Evolutionary conservation across 1,284 basidiomycete genomes (phyloP).

Genomic region (Naganishia sp.): DNA sequence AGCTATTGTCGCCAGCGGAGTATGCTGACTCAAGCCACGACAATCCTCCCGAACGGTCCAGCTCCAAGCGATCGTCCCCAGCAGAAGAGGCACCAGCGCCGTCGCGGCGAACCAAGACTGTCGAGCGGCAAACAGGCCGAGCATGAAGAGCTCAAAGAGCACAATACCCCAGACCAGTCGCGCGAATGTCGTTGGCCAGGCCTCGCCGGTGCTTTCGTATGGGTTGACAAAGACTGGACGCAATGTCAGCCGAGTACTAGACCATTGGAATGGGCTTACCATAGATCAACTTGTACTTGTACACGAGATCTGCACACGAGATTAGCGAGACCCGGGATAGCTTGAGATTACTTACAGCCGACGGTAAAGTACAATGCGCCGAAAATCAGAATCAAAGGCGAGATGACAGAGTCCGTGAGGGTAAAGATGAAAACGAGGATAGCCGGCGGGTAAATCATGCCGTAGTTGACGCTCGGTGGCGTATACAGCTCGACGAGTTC

Average conservation of each 20-base stretch:
- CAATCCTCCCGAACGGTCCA: constrained; percentile 72
- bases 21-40: constrained; percentile 75
- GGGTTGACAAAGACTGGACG: constrained; percentile 53
- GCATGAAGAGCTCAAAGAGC: constrained; percentile 87
- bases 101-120: constrained; percentile 74
- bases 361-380: constrained; percentile 92
- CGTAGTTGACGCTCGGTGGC: constrained; percentile 94
- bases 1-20: constrained; percentile 75
- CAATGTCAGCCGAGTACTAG: not conserved
- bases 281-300: constrained; percentile 96
- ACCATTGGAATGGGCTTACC: constrained; percentile 59
- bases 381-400: constrained; percentile 90
- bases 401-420: constrained; percentile 90
- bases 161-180: constrained; percentile 84
- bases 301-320: constrained; percentile 66
- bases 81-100: constrained; percentile 74
- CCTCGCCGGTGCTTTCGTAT: constrained; percentile 55
- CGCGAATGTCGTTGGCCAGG: constrained; percentile 85
- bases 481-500: constrained; percentile 96
- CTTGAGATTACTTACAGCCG: constrained; percentile 58
- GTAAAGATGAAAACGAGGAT: constrained; percentile 94
- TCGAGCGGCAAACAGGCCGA: constrained; percentile 81
- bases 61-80: constrained; percentile 75
- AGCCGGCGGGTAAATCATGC: constrained; percentile 86
- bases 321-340: not conserved